Conservation (phyloP, 768 basidiomycete genomes). For the Floccularia luteovirens region DNA sequence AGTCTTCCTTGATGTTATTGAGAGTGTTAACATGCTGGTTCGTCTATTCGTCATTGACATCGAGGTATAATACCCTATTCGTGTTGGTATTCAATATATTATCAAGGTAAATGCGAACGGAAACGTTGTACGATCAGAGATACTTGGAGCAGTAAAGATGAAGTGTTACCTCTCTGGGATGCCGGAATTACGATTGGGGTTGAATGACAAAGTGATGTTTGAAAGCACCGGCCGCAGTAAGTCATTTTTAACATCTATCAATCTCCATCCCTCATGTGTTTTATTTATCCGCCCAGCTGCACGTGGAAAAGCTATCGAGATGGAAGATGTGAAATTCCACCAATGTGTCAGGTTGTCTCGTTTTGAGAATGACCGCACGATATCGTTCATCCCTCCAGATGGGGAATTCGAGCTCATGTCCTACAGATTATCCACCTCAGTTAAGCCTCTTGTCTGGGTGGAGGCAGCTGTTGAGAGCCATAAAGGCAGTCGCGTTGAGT, state of each 20-base stretch:
- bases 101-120: slow-evolving; percentile 90
- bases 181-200: slow-evolving; percentile 91
- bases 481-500: slow-evolving; percentile 88
- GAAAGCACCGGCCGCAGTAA: slow-evolving; percentile 92
- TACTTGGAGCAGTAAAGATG: slow-evolving; percentile 99
- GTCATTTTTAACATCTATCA: too few relatives aligned
- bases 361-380: slow-evolving; percentile 98
- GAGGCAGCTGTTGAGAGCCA: slow-evolving; percentile 96
- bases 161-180: slow-evolving; percentile 99
- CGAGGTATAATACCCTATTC: not conserved
- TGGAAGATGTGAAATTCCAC: slow-evolving; percentile 99
- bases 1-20: slow-evolving; percentile 97
- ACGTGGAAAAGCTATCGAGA: slow-evolving; percentile 96
- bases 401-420: slow-evolving; percentile 99
- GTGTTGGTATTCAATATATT: not conserved
- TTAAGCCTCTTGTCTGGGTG: slow-evolving; percentile 96
- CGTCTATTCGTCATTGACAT: slow-evolving; percentile 18
- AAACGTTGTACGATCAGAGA: slow-evolving; percentile 95
- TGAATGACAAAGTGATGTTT: slow-evolving; percentile 99
- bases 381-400: slow-evolving; percentile 98
- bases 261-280: not conserved
- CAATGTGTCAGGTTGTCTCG: slow-evolving; percentile 96
- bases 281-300: slow-evolving; percentile 42
- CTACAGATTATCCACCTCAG: slow-evolving; percentile 92
- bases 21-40: slow-evolving; percentile 93